Base-by-base conservation (phyloP, 1,284 basidiomycete genomes). In the Mrakiaceae sp. region DNA sequence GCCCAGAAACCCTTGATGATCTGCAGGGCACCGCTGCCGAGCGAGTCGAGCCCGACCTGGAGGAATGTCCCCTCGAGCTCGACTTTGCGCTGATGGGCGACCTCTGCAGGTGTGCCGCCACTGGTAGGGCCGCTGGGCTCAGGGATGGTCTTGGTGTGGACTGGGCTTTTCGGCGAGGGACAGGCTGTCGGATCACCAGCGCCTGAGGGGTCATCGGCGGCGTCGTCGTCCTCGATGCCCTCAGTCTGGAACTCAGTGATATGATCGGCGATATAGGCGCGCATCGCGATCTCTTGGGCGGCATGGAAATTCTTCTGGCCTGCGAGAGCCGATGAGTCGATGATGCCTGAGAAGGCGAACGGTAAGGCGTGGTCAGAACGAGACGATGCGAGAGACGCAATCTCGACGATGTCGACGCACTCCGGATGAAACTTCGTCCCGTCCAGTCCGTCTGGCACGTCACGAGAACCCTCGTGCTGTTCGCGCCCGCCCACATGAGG, bases 371-470 rank as follows among this genome's bases (percentile, higher is more conserved):
- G 27, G 27, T 56, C 57, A 60, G 47, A 44, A 48, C 49, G 42
- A 27, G 42, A 43, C 55, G 53, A 62, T 47, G 40, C 57, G 48
- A 10, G 2, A 10, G 7, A 39, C 3, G 12, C 16, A 40, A 47
- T 9, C 4, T n/a, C 27, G 9, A 49, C 14, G 11, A 63, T 64
- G 58, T 48, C 53, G 42, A 3, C 83, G 70, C 68, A 90, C 92
- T 87, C 77, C 90, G 95, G 75, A 98, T 90, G 79, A 97, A 97
- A 75, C 90, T 95, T 70, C 93, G 82, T 39, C 94, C 94, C 0
- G 87, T 90, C 94, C 95, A 98, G 68, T 98, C 94, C 3, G 98
- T 91, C 69, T 88, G 84, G 6, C 89, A 93, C 49, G 91, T 94
- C 4, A 98, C 90, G 7, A 90, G 71, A 11, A 98, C 83, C 62